Evolutionary conservation across 768 basidiomycete genomes (phyloP), one percentile per base, ranked within the genome.

Genomic region (Cystobasidium onofrii): DNA sequence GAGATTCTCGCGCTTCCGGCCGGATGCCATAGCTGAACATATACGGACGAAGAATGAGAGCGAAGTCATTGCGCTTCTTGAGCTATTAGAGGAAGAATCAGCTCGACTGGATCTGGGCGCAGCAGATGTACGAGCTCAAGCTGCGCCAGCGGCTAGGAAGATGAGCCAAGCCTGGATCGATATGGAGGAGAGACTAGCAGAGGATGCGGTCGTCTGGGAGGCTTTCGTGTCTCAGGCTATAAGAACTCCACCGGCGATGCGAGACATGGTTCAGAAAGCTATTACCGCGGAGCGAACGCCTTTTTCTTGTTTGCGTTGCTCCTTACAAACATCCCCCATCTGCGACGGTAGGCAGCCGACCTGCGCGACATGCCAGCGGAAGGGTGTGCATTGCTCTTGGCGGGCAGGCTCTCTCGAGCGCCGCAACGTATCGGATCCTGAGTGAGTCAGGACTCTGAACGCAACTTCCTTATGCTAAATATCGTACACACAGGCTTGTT

Each of bases 171-270:
- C n/a, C 10, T 71, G 69, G 69, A 1, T 71, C 7, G 29, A 55
- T 4, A n/a, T 27, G 12, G 69, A 71, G 36, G 69, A 71, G 55
- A 60, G 18, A 2, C 33, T 57, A 13, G 52, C 69, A n/a, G 55
- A n/a, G 23, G 69, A 71, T 71, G 31, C 25, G 7, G 54, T 61
- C 6, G 33, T 71, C 1, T 71, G 69, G 69, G 69, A 71, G 20
- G 55, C 33, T 17, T 71, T 71, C 25, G 39, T 39, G 15, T 10
- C 17, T 15, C 52, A 71, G 25, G 69, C 69, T 18, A 29, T 34
- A 20, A 29, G 36, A 29, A 71, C 55, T 18, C 69, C 69, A 3
- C 27, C 23, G 23, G 15, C 61, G 25, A 23, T 31, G 10, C 52
- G 69, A 10, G 69, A 71, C 41, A 10, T 9, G 1, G 54, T 25